Evolutionary conservation across 257 asterid species (phyloP).

Genomic region (Petunia axillaris): DNA sequence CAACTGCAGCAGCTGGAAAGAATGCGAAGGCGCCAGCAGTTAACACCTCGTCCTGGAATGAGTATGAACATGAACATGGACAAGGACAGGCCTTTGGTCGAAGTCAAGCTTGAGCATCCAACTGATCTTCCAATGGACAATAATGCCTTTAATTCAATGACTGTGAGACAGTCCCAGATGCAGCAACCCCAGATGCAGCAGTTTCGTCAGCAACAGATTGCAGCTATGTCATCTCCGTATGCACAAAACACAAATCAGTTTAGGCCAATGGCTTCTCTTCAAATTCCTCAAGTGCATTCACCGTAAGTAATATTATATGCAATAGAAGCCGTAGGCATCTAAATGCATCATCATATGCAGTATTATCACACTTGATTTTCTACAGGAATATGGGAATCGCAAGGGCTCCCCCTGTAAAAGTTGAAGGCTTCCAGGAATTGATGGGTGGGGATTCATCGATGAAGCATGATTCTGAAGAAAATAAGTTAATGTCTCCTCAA

Average conservation of each 20-base stretch:
- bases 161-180: conserved; percentile 61
- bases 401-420: conserved; percentile 97
- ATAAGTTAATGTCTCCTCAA: conserved; percentile 70
- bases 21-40: conserved; percentile 74
- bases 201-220: conserved; percentile 74
- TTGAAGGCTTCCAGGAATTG: conserved; percentile 97
- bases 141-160: conserved; percentile 58
- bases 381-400: conserved; percentile 75
- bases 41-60: conserved; percentile 75
- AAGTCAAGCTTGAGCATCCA: conserved; percentile 88
- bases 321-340: conserved; percentile 20
- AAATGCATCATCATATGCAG: background rate
- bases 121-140: conserved; percentile 74
- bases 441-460: conserved; percentile 86
- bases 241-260: conserved; percentile 74
- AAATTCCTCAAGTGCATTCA: conserved; percentile 78
- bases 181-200: conserved; percentile 39
- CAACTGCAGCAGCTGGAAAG: conserved; percentile 87
- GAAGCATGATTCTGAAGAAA: conserved; percentile 85
- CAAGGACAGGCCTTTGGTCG: conserved; percentile 79
- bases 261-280: conserved; percentile 73
- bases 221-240: conserved; percentile 64
- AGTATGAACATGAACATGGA: conserved; percentile 53
- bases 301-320: conserved; percentile 51
- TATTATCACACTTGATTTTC: conserved; percentile 13